Conservation (phyloP, 2,329 filamentous ascomycete species). For the Keithomyces neogunnii region DNA sequence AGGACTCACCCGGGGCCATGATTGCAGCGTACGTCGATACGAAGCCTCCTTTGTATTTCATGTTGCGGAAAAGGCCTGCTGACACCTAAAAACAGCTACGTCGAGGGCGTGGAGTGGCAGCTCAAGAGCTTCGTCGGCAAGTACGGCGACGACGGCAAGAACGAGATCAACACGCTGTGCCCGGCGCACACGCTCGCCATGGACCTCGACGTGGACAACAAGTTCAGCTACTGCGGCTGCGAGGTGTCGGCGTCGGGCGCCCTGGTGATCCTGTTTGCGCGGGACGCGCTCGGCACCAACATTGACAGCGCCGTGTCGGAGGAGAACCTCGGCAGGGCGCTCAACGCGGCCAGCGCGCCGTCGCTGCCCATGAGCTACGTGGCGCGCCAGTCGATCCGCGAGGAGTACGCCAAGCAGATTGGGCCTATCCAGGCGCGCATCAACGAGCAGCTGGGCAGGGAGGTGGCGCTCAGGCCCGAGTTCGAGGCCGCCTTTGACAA, state of each 20-base stretch:
- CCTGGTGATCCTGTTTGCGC: conserved; percentile 39
- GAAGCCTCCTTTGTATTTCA: background rate
- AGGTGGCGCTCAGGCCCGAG: conserved; percentile 38
- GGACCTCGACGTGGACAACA: conserved; percentile 33
- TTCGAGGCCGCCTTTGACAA: conserved; percentile 35
- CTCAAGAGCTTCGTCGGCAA: conserved; percentile 29
- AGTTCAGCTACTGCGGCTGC: conserved; percentile 34
- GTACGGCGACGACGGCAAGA: conserved; percentile 28
- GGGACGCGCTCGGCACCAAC: conserved; percentile 36
- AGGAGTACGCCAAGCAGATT: conserved; percentile 34
- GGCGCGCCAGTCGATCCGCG: conserved; percentile 32
- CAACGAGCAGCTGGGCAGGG: conserved; percentile 27
- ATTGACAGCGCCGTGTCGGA: conserved; percentile 27
- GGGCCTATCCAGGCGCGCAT: conserved; percentile 28
- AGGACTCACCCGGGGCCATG: conserved; percentile 33
- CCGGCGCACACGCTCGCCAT: conserved; percentile 35
- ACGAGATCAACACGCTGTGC: conserved; percentile 40
- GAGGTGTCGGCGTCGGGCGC: conserved; percentile 33
- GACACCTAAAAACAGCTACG: conserved; percentile 26
- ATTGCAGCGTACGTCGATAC: conserved; percentile 29
- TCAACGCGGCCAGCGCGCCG: conserved; percentile 33
- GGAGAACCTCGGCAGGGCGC: conserved; percentile 30
- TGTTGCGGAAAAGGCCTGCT: background rate
- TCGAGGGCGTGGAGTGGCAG: conserved; percentile 30
- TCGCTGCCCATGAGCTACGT: conserved; percentile 29